A percentile compares a stretch with the other conserved stretches of the same genome.
These are phyloP conservation scores for Phytopythium sindhum DNA, from an alignment of 352 stramenopile species.

Conservation along the genomic window DNA sequence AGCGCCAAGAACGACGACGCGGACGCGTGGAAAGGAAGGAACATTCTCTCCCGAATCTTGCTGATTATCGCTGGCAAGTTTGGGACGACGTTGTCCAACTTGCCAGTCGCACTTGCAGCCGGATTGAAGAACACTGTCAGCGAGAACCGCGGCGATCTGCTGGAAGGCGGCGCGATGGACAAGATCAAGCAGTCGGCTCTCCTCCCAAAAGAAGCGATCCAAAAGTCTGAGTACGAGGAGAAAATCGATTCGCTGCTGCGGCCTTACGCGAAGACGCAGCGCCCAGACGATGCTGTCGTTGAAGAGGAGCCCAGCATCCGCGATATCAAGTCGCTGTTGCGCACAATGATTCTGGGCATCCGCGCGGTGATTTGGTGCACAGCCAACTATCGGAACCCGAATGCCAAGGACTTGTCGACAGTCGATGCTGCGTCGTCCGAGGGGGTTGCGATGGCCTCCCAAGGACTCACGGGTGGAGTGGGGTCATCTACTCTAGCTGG, in stretches of 20 bases:
- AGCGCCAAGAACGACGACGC: slow-evolving; percentile 94
- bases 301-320: slow-evolving; percentile 81
- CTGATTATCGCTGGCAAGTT: slow-evolving; percentile 95
- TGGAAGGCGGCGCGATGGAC: slow-evolving; percentile 85
- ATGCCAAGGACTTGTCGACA: slow-evolving; percentile 78
- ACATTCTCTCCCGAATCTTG: slow-evolving; percentile 89
- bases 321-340: slow-evolving; percentile 92
- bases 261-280: slow-evolving; percentile 47
- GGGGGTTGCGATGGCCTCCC: slow-evolving; percentile 18
- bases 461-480: slow-evolving; percentile 14
- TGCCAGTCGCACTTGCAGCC: slow-evolving; percentile 64
- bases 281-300: slow-evolving; percentile 43
- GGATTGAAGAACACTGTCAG: slow-evolving; percentile 37
- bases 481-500: not conserved
- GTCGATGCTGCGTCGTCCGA: slow-evolving; percentile 58
- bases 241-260: slow-evolving; percentile 66
- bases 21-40: slow-evolving; percentile 85
- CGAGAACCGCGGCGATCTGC: slow-evolving; percentile 53
- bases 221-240: slow-evolving; percentile 67
- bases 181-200: slow-evolving; percentile 85
- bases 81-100: slow-evolving; percentile 74
- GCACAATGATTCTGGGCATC: slow-evolving; percentile 97
- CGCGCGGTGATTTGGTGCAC: slow-evolving; percentile 99
- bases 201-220: slow-evolving; percentile 47
- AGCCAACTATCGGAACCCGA: slow-evolving; percentile 88